Conservation (phyloP, 106 monocot species). For the Agapanthus africanus region DNA sequence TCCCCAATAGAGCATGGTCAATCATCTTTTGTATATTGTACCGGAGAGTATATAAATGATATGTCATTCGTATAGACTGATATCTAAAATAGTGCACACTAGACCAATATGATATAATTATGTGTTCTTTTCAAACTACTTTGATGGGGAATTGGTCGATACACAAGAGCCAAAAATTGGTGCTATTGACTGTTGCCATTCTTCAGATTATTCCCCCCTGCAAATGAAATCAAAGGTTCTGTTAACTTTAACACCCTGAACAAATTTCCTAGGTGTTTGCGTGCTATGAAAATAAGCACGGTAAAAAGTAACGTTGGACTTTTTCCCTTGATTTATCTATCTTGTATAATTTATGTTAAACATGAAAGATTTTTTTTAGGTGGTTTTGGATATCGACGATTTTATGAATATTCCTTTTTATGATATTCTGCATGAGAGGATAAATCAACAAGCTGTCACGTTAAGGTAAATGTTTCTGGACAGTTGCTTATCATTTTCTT, state of each 20-base stretch:
- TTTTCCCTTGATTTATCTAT: background rate
- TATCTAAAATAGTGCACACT: no score
- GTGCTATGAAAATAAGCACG: background rate
- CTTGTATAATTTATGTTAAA: background rate
- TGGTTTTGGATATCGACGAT: conserved; percentile 71
- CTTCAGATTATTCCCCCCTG: no score
- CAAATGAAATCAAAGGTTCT: background rate
- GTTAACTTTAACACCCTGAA: background rate
- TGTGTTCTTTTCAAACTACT: no score
- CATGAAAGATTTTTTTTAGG: conserved; percentile 17
- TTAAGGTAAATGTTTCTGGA: conserved; percentile 42
- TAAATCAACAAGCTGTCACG: conserved; percentile 39
- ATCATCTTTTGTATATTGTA: no score
- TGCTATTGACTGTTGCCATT: no score
- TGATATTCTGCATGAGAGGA: conserved; percentile 25
- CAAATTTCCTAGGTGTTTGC: background rate
- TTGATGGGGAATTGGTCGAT: no score
- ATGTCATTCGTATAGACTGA: no score
- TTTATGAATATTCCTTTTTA: conserved; percentile 51
- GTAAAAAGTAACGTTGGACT: background rate
- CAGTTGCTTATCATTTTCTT: background rate
- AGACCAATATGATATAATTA: no score
- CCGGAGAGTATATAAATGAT: no score
- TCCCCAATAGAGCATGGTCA: no score
- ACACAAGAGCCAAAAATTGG: no score